Evolutionary conservation across 371 early-diverging fungal species (phyloP).

Genomic region (Mortierella sp.): DNA sequence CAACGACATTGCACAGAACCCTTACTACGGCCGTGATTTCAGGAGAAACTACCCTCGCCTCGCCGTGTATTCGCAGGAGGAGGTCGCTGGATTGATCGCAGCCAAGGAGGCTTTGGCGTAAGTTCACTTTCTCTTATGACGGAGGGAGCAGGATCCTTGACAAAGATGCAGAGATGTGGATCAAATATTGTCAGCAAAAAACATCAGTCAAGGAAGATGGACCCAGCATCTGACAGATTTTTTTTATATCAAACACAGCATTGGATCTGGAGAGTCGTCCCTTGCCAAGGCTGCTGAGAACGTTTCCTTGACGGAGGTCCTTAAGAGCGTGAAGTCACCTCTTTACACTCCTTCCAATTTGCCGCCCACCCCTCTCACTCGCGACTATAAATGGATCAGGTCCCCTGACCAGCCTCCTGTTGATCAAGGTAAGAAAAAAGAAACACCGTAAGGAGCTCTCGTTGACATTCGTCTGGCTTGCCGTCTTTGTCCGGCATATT

Average conservation of each 20-base stretch:
- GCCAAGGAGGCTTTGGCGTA: conserved; percentile 51
- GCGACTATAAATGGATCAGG: conserved; percentile 43
- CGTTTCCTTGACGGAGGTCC: conserved; percentile 52
- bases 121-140: neutral
- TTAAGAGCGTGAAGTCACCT: conserved; percentile 54
- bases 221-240: neutral
- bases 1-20: conserved; percentile 81
- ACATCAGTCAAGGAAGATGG: neutral
- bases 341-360: conserved; percentile 58
- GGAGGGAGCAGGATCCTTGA: too few relatives aligned
- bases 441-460: too few relatives aligned
- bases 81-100: conserved; percentile 75
- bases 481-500: neutral
- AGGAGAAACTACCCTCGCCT: conserved; percentile 92
- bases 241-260: conserved; percentile 5
- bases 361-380: conserved; percentile 61
- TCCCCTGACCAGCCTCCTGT: conserved; percentile 53
- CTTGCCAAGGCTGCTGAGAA: conserved; percentile 47
- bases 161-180: neutral
- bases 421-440: conserved; percentile 24
- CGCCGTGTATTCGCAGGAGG: conserved; percentile 84
- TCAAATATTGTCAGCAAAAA: neutral
- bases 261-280: conserved; percentile 52
- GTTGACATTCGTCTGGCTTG: too few relatives aligned
- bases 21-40: conserved; percentile 91